Conservation (phyloP, 2,329 filamentous ascomycete genomes). For the Diplodia mutila region DNA sequence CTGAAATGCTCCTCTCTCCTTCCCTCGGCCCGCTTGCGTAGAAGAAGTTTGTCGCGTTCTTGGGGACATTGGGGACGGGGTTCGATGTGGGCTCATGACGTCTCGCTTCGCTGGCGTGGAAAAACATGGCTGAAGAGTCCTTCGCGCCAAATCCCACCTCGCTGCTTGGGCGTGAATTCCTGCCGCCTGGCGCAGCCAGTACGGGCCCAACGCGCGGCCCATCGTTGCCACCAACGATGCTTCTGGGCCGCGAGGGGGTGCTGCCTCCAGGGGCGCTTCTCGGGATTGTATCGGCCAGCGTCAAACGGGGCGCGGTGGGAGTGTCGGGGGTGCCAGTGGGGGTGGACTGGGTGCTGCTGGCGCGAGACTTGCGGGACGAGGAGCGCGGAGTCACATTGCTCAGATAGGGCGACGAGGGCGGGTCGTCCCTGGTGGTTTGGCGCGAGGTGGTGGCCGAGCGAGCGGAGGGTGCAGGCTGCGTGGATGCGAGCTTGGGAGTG, state of each 20-base stretch:
- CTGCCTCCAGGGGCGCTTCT: conserved; percentile 18
- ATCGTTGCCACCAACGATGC: conserved; percentile 37
- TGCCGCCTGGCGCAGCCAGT: conserved; percentile 6
- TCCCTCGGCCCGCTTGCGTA: conserved; percentile 57
- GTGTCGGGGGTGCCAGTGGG: conserved; percentile 63
- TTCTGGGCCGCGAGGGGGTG: conserved; percentile 40
- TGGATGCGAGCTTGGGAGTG: conserved; percentile 61
- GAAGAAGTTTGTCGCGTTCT: conserved; percentile 55
- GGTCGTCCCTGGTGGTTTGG: conserved; percentile 48
- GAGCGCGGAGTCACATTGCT: conserved; percentile 80
- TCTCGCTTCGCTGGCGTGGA: conserved; percentile 79
- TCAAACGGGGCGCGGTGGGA: conserved; percentile 28
- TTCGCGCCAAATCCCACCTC: conserved; percentile 36
- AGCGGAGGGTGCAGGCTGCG: conserved; percentile 34
- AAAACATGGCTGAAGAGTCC: conserved; percentile 70
- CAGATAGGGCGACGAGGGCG: conserved; percentile 60
- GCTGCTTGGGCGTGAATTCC: conserved; percentile 17
- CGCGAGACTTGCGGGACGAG: conserved; percentile 70
- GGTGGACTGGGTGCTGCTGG: conserved; percentile 69
- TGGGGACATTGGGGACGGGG: conserved; percentile 38
- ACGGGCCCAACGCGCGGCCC: background rate
- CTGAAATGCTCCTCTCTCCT: conserved; percentile 30
- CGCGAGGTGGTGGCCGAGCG: conserved; percentile 31
- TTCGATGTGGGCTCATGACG: conserved; percentile 38
- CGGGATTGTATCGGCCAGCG: conserved; percentile 22